Conservation (phyloP, 2,329 filamentous ascomycete genomes). For the Colletotrichum theobromicola region DNA sequence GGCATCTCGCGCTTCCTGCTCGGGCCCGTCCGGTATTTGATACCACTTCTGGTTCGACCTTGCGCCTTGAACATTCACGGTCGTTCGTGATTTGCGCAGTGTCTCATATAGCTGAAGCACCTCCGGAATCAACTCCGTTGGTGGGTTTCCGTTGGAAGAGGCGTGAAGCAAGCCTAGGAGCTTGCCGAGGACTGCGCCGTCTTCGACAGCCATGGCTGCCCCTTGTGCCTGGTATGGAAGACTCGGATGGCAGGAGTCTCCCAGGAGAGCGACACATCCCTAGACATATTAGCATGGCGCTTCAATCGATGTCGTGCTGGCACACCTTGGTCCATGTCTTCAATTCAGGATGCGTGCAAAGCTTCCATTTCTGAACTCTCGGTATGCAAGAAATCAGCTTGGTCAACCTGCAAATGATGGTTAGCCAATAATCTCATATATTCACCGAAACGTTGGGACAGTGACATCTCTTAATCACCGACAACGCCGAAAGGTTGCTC, state of each 20-base stretch:
- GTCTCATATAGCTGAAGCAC: not conserved
- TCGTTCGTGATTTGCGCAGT: not conserved
- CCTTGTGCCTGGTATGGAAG: slow-evolving; percentile 30
- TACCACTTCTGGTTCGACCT: slow-evolving; percentile 11
- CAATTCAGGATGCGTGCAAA: not conserved
- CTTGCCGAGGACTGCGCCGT: slow-evolving; percentile 26
- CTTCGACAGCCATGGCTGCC: slow-evolving; percentile 29
- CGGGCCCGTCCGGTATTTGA: slow-evolving; percentile 1
- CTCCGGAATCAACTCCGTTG: not conserved
- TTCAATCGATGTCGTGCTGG: not conserved
- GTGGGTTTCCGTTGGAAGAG: not conserved
- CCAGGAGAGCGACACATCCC: slow-evolving; percentile 21
- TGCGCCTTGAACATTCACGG: not conserved
- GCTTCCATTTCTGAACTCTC: slow-evolving; percentile 14
- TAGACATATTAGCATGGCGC: not conserved
- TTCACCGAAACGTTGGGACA: not conserved
- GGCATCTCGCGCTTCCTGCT: slow-evolving; percentile 9
- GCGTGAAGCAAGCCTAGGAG: slow-evolving; percentile 28
- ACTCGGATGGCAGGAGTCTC: slow-evolving; percentile 21
- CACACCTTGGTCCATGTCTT: not conserved
- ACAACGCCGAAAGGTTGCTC: not conserved
- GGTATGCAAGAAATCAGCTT: slow-evolving; percentile 4
- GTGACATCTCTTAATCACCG: not conserved
- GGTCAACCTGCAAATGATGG: not conserved
- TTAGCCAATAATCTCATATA: not conserved